A percentile compares a stretch with the other conserved stretches of the same genome.
These are phyloP conservation scores for Thalassiosira sp. DNA, from an alignment of 352 stramenopile species.

Conservation along the genomic window DNA sequence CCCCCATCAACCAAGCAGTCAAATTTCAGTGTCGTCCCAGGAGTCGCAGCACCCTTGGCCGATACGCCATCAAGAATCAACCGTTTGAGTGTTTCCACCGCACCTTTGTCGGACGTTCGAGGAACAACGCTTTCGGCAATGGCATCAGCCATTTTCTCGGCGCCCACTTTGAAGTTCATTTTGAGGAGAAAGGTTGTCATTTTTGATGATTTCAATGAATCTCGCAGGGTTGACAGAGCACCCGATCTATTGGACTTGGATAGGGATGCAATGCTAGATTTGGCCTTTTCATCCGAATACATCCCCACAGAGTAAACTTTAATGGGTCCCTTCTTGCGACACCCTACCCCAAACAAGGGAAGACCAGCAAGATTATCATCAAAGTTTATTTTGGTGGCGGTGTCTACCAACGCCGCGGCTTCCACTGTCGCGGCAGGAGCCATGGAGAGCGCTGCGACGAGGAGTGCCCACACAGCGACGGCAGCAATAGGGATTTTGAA, in stretches of 20 bases:
- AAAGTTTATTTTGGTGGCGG: slow-evolving; percentile 67
- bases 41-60: slow-evolving; percentile 46
- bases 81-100: slow-evolving; percentile 61
- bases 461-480: not conserved
- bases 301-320: slow-evolving; percentile 45
- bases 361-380: slow-evolving; percentile 34
- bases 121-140: slow-evolving; percentile 70
- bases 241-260: slow-evolving; percentile 10
- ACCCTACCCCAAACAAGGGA: slow-evolving; percentile 61
- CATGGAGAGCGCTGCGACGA: not conserved
- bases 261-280: slow-evolving; percentile 13
- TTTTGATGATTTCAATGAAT: slow-evolving; percentile 42
- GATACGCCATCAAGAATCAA: slow-evolving; percentile 61
- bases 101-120: slow-evolving; percentile 32
- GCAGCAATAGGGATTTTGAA: too few relatives aligned
- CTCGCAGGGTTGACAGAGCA: slow-evolving; percentile 42
- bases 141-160: slow-evolving; percentile 73
- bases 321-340: slow-evolving; percentile 66
- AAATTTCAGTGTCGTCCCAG: slow-evolving; percentile 66
- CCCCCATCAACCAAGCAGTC: slow-evolving; percentile 41
- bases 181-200: slow-evolving; percentile 65
- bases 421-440: not conserved
- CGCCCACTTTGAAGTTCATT: slow-evolving; percentile 77
- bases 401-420: slow-evolving; percentile 43
- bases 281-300: slow-evolving; percentile 20